Evolutionary conservation across 352 stramenopile genomes (phyloP).

Genomic region (Globisporangium perplexum): DNA sequence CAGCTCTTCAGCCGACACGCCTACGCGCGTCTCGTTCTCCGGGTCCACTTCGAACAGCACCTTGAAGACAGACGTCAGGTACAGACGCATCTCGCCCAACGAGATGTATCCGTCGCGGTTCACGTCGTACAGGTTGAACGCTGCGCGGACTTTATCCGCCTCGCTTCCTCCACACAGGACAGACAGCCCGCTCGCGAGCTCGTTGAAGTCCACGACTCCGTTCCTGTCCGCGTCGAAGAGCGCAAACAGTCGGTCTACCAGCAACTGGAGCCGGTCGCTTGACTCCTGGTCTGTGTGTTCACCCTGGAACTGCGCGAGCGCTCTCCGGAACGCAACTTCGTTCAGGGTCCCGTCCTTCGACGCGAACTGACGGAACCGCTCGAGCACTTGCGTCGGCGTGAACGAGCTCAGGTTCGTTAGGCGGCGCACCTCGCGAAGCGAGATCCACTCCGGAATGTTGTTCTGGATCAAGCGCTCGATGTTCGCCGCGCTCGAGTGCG

Average conservation of each 20-base stretch:
- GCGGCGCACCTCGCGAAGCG: slow-evolving; percentile 63
- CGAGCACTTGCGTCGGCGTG: slow-evolving; percentile 65
- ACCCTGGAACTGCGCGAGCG: slow-evolving; percentile 50
- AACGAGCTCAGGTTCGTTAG: slow-evolving; percentile 73
- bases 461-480: slow-evolving; percentile 79
- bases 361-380: slow-evolving; percentile 67
- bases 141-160: slow-evolving; percentile 70
- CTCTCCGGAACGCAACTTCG: slow-evolving; percentile 53
- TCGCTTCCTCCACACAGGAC: slow-evolving; percentile 67
- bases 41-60: slow-evolving; percentile 83
- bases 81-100: slow-evolving; percentile 78
- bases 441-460: slow-evolving; percentile 73
- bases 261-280: slow-evolving; percentile 39
- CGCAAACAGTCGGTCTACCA: slow-evolving; percentile 75
- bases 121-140: slow-evolving; percentile 85
- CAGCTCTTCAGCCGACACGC: slow-evolving; percentile 65
- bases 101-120: slow-evolving; percentile 87
- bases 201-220: slow-evolving; percentile 73
- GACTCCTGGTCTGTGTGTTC: slow-evolving; percentile 18
- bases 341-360: slow-evolving; percentile 63
- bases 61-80: slow-evolving; percentile 83
- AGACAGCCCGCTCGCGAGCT: slow-evolving; percentile 74
- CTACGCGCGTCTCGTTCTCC: slow-evolving; percentile 47
- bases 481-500: slow-evolving; percentile 58
- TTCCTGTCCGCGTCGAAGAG: slow-evolving; percentile 82